phyloP scores from a whole-genome alignment of 2,329 filamentous ascomycete genomes.

The Hysterium pulicare region DNA sequence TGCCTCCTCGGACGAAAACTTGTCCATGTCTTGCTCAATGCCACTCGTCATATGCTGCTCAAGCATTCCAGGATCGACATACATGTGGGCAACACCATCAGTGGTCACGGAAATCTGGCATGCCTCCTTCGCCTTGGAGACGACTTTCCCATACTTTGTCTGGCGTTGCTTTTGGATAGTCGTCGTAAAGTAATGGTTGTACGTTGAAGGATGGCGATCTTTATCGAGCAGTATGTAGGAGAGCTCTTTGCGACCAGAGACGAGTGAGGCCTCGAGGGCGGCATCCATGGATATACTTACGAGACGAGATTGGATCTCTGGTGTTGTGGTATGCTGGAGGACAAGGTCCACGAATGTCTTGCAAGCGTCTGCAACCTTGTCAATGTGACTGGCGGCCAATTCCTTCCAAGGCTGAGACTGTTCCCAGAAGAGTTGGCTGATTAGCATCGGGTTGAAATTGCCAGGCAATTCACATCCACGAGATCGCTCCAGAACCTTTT shows the following conservation, averaged over 20 bases:
- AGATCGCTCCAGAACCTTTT: conserved; percentile 38
- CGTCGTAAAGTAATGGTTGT: conserved; percentile 43
- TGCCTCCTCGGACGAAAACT: conserved; percentile 32
- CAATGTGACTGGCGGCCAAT: conserved; percentile 37
- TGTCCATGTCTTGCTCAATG: conserved; percentile 31
- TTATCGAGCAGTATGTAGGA: conserved; percentile 44
- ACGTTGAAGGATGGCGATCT: conserved; percentile 48
- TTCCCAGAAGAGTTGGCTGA: conserved; percentile 58
- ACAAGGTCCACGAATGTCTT: conserved; percentile 35
- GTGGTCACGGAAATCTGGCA: background rate
- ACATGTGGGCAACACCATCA: background rate
- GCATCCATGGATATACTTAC: conserved; percentile 38
- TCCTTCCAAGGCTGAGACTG: conserved; percentile 55
- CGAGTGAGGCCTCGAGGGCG: conserved; percentile 38
- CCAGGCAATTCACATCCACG: conserved; percentile 59
- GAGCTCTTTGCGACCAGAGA: conserved; percentile 38
- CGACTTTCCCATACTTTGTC: conserved; percentile 1
- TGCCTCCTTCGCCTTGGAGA: background rate
- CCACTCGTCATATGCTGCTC: background rate
- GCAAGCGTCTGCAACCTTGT: conserved; percentile 31
- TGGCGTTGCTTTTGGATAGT: conserved; percentile 20
- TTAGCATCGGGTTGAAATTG: conserved; percentile 58
- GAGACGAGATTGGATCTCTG: conserved; percentile 39
- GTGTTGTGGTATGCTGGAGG: conserved; percentile 37
- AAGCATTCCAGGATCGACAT: conserved; percentile 1